Evolutionary conservation across 75 land plant genomes (phyloP).

Genomic region (Picea glauca): DNA sequence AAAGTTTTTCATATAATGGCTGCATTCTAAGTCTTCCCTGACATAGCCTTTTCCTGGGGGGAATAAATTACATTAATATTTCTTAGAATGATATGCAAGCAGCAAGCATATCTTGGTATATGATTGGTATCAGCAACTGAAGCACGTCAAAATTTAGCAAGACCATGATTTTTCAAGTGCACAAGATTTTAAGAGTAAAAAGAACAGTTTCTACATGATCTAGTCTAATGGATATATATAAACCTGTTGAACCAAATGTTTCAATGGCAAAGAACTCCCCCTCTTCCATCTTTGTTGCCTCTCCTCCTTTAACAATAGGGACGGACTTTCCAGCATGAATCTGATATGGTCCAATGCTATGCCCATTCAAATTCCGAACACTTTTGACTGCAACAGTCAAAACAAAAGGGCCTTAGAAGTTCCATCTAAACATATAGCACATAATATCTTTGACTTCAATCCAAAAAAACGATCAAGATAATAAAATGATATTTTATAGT

Average conservation of each 20-base stretch:
- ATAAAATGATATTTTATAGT: too few relatives aligned
- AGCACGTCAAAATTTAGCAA: not conserved
- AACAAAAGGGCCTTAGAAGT: conserved; percentile 2
- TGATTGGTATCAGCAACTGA: not conserved
- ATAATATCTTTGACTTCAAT: not conserved
- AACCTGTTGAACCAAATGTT: conserved; percentile 97
- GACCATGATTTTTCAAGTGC: not conserved
- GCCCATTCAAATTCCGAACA: conserved; percentile 92
- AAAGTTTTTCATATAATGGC: conserved; percentile 98
- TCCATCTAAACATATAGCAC: not conserved
- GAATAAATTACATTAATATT: not conserved
- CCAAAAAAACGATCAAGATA: not conserved
- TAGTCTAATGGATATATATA: not conserved
- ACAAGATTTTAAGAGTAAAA: not conserved
- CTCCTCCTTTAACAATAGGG: conserved; percentile 98
- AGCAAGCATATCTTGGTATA: not conserved
- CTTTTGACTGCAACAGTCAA: conserved; percentile 76
- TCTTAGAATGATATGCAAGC: not conserved
- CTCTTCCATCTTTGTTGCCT: conserved; percentile 99
- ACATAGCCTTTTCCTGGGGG: conserved; percentile 95
- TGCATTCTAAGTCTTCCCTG: conserved; percentile 97
- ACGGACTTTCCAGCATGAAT: conserved; percentile 99
- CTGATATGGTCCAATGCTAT: conserved; percentile 93
- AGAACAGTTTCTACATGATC: not conserved
- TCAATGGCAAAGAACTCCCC: conserved; percentile 98